Base-by-base conservation (phyloP, 805 yeast species). In the Cyberlindnera mississippiensis region DNA sequence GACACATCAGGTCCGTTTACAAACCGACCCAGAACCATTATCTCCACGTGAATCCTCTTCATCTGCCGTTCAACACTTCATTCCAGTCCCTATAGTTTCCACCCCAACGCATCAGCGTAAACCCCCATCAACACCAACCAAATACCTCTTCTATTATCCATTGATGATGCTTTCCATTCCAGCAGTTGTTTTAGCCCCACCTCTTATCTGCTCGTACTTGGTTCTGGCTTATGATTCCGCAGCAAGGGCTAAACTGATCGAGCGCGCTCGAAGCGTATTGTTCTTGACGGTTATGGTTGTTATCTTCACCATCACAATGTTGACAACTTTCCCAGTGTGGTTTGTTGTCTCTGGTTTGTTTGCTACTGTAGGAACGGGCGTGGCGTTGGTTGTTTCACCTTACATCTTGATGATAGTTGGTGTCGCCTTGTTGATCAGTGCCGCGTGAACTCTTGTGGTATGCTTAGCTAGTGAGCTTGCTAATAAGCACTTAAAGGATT, bases 291-390 rank as follows among this genome's bases (percentile, higher is more conserved):
- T 32, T 1, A 26, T 42, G 28, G 10, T 34, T 8, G 3, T 15
- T 2, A 16, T 42, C 11, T 38, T 35, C 28, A 28, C 33, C 17
- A 28, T 34, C 19, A 33, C 42, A 7, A 22, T 24, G 28, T 12
- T 38, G 9, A 7, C 26, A 15, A 38, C 43, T 12, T 28, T 33
- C n/a, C 41, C 38, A 3, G 33, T 30, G 4, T 44, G 44, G 48
- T 33, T 37, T 10, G 16, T 31, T 4, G 29, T 33, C 7, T 9
- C 27, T 5, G 17, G 24, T 17, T 15, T 17, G 9, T 6, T 28
- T 4, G 26, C n/a, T 2, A 13, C 27, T 7, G 14, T 16, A 7
- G 18, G 29, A 6, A 26, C 26, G 3, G 24, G n/a, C 4, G 20
- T 13, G 16, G 26, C 26, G 9, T 4, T 16, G 11, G 24, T 18